Conservation (phyloP, 1,139 yeast genomes). For the Spencermartinsiella ligniputridi region DNA sequence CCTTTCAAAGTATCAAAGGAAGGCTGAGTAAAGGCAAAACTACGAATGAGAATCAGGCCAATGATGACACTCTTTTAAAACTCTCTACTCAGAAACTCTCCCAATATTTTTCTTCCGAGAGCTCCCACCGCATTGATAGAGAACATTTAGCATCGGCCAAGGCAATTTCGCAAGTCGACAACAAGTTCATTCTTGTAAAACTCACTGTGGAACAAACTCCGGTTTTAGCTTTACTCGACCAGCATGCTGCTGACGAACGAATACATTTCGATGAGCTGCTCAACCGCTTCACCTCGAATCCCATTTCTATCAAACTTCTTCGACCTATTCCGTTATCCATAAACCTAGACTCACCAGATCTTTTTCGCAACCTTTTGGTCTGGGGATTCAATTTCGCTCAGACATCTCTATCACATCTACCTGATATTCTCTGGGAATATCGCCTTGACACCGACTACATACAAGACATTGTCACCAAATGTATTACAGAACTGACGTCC, state of each 20-base stretch:
- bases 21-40: too few relatives aligned
- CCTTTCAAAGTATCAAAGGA: too few relatives aligned
- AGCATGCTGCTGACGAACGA: conserved; percentile 78
- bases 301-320: background rate
- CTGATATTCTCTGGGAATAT: background rate
- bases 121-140: conserved; percentile 9
- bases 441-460: background rate
- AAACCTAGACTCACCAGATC: background rate
- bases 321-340: background rate
- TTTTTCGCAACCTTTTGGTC: background rate
- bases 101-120: too few relatives aligned
- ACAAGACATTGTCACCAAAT: background rate
- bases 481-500: background rate
- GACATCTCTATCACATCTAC: background rate
- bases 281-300: conserved; percentile 24
- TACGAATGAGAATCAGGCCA: too few relatives aligned
- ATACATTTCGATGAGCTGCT: conserved; percentile 49
- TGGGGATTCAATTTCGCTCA: background rate
- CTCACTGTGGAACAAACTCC: conserved; percentile 8
- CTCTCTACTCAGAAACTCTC: too few relatives aligned
- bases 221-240: conserved; percentile 51
- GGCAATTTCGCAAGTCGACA: conserved; percentile 48
- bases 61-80: too few relatives aligned
- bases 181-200: conserved; percentile 50
- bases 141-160: conserved; percentile 10